Evolutionary conservation across 208 protist species (phyloP).

Genomic region (Crithidia expoeki): DNA sequence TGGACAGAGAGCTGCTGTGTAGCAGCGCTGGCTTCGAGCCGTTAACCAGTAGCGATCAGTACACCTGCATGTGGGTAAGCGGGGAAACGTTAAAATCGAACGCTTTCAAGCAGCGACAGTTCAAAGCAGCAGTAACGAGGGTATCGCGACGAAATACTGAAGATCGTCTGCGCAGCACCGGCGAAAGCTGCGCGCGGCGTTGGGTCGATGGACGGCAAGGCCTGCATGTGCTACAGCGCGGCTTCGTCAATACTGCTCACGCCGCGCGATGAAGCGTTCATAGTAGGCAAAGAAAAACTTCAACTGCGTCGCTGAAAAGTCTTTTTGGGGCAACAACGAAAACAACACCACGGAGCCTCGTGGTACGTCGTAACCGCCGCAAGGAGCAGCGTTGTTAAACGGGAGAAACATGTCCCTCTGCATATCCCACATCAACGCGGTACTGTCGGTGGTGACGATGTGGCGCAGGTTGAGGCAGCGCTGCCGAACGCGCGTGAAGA

Average conservation of each 20-base stretch:
- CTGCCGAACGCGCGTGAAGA: constrained; percentile 31
- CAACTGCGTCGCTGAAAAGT: neutral
- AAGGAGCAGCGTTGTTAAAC: constrained; percentile 42
- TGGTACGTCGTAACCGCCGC: neutral
- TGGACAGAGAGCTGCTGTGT: constrained; percentile 7
- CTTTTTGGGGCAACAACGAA: constrained; percentile 26
- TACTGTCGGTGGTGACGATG: constrained; percentile 39
- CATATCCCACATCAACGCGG: constrained; percentile 30
- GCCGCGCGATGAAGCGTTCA: constrained; percentile 22
- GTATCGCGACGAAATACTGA: constrained; percentile 18
- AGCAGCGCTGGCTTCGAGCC: constrained; percentile 15
- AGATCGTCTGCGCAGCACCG: constrained; percentile 22
- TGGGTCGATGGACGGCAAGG: constrained; percentile 16
- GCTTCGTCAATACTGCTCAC: constrained; percentile 26
- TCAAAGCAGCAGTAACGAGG: constrained; percentile 63
- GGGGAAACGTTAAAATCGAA: constrained; percentile 24
- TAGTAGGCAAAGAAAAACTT: constrained; percentile 9
- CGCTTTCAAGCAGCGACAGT: constrained; percentile 44
- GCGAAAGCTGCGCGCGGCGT: constrained; percentile 15
- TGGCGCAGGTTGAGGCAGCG: constrained; percentile 36
- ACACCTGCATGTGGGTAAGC: constrained; percentile 17
- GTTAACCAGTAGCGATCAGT: constrained; percentile 23
- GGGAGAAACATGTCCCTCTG: constrained; percentile 28
- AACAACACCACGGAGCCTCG: constrained; percentile 35
- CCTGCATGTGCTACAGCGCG: constrained; percentile 17